phyloP scores from a whole-genome alignment of 164 flowering plant species.

The Vitis amurensis region DNA sequence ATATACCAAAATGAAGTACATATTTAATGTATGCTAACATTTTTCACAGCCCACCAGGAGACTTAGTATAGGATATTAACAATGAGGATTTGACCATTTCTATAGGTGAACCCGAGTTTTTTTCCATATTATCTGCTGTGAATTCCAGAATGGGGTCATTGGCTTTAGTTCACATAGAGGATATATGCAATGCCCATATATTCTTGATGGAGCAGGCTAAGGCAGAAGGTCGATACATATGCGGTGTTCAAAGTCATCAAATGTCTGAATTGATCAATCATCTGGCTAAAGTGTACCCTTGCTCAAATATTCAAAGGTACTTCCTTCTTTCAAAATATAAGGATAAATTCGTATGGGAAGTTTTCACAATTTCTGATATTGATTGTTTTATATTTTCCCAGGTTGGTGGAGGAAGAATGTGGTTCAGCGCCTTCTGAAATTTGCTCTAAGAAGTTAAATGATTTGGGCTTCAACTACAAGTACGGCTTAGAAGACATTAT shows the following conservation, averaged over 20 bases:
- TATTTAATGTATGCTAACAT: too few species aligned
- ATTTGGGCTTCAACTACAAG: slow-evolving; percentile 60
- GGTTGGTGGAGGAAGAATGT: slow-evolving; percentile 27
- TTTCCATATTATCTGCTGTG: slow-evolving; percentile 52
- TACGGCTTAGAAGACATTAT: slow-evolving; percentile 48
- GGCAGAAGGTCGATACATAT: slow-evolving; percentile 68
- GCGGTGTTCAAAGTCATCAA: slow-evolving; percentile 43
- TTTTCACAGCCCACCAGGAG: too few species aligned
- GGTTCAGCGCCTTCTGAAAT: slow-evolving; percentile 38
- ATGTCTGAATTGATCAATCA: slow-evolving; percentile 37
- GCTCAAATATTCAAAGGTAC: slow-evolving; percentile 34
- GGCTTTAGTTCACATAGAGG: slow-evolving; percentile 68
- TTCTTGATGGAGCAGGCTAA: slow-evolving; percentile 63
- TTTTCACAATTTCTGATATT: not conserved
- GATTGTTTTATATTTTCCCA: slow-evolving; percentile 15
- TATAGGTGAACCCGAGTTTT: slow-evolving; percentile 51
- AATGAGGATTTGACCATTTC: not conserved
- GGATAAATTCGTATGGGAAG: not conserved
- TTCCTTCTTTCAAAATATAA: not conserved
- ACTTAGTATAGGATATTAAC: not conserved
- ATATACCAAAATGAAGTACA: too few species aligned
- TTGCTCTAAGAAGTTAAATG: slow-evolving; percentile 60
- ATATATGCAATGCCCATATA: slow-evolving; percentile 72
- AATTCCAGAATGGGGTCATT: slow-evolving; percentile 74
- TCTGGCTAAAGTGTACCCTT: slow-evolving; percentile 42